phyloP scores from a whole-genome alignment of 495 filamentous ascomycete species.

The Filosporella fistucella region DNA sequence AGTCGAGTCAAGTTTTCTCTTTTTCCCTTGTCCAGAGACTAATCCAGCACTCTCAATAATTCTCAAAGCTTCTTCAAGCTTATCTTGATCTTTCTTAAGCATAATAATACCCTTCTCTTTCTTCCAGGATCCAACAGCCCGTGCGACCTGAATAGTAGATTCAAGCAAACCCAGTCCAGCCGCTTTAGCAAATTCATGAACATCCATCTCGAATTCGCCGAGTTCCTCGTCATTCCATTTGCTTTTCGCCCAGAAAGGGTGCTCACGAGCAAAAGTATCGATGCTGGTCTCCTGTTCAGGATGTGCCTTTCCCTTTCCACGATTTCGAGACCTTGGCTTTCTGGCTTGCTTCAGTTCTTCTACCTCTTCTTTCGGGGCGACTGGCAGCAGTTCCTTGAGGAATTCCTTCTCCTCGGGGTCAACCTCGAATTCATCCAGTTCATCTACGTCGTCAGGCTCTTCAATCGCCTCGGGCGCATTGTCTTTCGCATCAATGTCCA shows the following conservation, averaged over 20 bases:
- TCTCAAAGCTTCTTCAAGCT: background rate
- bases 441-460: background rate
- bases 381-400: background rate
- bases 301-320: background rate
- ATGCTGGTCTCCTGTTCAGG: background rate
- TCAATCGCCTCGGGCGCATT: background rate
- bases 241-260: constrained; percentile 5
- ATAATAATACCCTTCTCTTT: background rate
- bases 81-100: too few relatives aligned
- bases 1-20: background rate
- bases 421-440: constrained; percentile 11
- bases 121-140: background rate
- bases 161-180: constrained; percentile 13
- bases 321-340: too few relatives aligned
- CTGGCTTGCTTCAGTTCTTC: constrained; percentile 4
- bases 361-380: constrained; percentile 4
- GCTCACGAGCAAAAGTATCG: constrained; percentile 1
- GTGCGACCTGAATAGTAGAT: constrained; percentile 1
- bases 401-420: constrained; percentile 5
- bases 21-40: background rate
- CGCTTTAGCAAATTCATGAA: constrained; percentile 20
- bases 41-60: background rate
- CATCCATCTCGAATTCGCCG: constrained; percentile 19
- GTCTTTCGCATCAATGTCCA: constrained; percentile 4
- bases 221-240: constrained; percentile 2